Evolutionary conservation across 2,329 filamentous ascomycete genomes (phyloP), one percentile per base, ranked within the genome.

Genomic region (Xylaria hypoxylon): DNA sequence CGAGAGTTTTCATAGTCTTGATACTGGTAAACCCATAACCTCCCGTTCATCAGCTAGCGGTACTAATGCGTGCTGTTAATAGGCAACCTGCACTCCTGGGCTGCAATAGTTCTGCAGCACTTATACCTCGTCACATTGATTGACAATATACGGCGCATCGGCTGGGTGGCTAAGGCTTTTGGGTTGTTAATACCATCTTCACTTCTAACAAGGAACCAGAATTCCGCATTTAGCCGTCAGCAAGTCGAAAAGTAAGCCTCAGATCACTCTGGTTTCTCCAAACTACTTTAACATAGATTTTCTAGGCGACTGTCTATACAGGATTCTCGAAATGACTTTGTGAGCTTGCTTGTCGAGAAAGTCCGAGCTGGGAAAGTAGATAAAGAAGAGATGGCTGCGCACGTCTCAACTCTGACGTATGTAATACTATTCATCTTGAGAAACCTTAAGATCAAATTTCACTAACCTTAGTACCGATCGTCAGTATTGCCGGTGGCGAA

Each of bases 401-500:
- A 50, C 13, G 45, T 15, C 2, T 50, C 45, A 4, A 28, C 45
- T 4, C 45, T 50, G 42, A 13, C 19, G 19, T 44, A 44, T 2
- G 40, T 35, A 35, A 10, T n/a, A n/a, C n/a, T n/a, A n/a, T n/a
- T n/a, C n/a, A n/a, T n/a, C n/a, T n/a, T n/a, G n/a, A n/a, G n/a
- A n/a, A n/a, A n/a, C n/a, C n/a, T n/a, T n/a, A n/a, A n/a, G n/a
- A n/a, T n/a, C n/a, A n/a, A n/a, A n/a, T n/a, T n/a, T n/a, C n/a
- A n/a, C n/a, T n/a, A n/a, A n/a, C n/a, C n/a, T n/a, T n/a, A n/a
- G n/a, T n/a, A n/a, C 33, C 13, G 33, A 35, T 35, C 8, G 13
- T 8, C 40, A 47, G 19, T 2, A 50, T 83, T 33, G 83, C 81
- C 1, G 82, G 83, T 11, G 82, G 80, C 31, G 83, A 85, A 65